Evolutionary conservation across 305 asterid genomes (phyloP).

Genomic region (Fraxinus ornus): DNA sequence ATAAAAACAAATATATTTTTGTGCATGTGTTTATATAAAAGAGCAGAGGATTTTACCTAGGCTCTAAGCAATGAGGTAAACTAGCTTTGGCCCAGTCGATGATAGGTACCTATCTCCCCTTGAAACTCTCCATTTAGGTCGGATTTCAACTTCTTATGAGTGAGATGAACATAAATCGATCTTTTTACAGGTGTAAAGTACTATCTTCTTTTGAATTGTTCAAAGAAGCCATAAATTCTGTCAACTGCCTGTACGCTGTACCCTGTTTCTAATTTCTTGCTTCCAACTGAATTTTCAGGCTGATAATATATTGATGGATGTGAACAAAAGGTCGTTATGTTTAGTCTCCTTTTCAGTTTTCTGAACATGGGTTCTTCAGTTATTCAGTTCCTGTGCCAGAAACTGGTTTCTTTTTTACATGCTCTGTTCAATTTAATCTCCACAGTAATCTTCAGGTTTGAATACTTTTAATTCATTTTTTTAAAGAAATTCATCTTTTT

Average conservation of each 20-base stretch:
- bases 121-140: slow-evolving; percentile 60
- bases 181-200: slow-evolving; percentile 51
- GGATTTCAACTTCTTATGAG: slow-evolving; percentile 52
- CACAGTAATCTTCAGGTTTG: slow-evolving; percentile 49
- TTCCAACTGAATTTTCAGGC: slow-evolving; percentile 34
- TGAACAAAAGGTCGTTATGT: neutral
- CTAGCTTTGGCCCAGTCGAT: slow-evolving; percentile 44
- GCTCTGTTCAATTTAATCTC: slow-evolving; percentile 42
- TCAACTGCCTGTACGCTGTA: slow-evolving; percentile 7
- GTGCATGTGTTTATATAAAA: neutral
- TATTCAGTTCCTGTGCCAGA: slow-evolving; percentile 39
- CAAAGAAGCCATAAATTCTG: slow-evolving; percentile 47
- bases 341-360: slow-evolving; percentile 15
- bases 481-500: neutral
- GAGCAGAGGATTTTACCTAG: slow-evolving; percentile 8
- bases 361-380: slow-evolving; percentile 49
- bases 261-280: slow-evolving; percentile 32
- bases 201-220: slow-evolving; percentile 43
- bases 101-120: slow-evolving; percentile 54
- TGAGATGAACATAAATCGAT: slow-evolving; percentile 17
- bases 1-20: neutral
- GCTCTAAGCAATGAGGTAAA: slow-evolving; percentile 2
- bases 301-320: slow-evolving; percentile 23
- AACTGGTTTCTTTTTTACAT: slow-evolving; percentile 29
- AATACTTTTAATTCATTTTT: neutral